phyloP scores from a whole-genome alignment of 495 filamentous ascomycete species.

The Halenospora varia region DNA sequence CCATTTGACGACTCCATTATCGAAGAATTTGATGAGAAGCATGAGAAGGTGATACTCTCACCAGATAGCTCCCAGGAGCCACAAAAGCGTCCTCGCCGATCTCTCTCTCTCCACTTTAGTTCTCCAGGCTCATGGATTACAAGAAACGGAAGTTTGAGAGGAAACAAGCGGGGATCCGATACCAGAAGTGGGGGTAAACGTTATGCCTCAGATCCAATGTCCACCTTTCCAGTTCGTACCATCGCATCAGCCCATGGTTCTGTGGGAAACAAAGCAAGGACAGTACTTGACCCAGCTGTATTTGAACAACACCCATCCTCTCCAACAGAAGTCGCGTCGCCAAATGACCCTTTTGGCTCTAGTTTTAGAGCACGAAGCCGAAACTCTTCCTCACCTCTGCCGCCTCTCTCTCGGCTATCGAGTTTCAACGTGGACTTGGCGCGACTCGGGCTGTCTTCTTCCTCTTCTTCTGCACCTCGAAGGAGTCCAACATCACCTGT shows the following conservation, averaged over 20 bases:
- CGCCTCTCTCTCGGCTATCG: constrained; percentile 51
- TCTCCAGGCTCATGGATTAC: constrained; percentile 46
- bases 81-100: constrained; percentile 36
- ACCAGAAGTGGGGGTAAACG: constrained; percentile 34
- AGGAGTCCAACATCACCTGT: constrained; percentile 27
- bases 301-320: constrained; percentile 11
- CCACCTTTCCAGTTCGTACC: constrained; percentile 16
- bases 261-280: constrained; percentile 1
- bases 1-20: constrained; percentile 13
- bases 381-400: constrained; percentile 51
- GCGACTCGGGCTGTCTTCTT: constrained; percentile 32
- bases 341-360: constrained; percentile 19
- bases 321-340: constrained; percentile 2
- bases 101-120: constrained; percentile 51
- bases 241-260: constrained; percentile 16
- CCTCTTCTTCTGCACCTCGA: constrained; percentile 31
- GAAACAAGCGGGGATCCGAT: constrained; percentile 33
- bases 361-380: constrained; percentile 32
- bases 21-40: constrained; percentile 7
- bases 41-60: neutral
- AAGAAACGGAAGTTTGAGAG: constrained; percentile 43
- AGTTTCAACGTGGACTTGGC: constrained; percentile 53
- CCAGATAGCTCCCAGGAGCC: constrained; percentile 6
- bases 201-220: constrained; percentile 40
- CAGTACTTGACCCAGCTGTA: constrained; percentile 17